Conservation (phyloP, 1,284 basidiomycete species). For the Boletus albobrunnescens region DNA sequence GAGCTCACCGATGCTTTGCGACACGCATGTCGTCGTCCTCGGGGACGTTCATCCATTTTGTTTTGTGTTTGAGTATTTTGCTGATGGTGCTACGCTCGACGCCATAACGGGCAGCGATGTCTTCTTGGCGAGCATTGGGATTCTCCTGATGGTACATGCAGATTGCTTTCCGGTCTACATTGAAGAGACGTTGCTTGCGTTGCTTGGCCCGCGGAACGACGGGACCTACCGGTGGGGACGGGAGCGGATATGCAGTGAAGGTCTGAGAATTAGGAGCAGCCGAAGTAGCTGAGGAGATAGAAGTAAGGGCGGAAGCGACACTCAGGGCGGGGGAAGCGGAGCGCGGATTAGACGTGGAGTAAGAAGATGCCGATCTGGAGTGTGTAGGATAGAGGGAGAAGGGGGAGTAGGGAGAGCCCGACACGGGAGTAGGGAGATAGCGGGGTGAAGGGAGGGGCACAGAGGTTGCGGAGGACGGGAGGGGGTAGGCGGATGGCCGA, state of each 20-base stretch:
- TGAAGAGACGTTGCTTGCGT: slow-evolving; percentile 68
- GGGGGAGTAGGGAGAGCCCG: slow-evolving; percentile 32
- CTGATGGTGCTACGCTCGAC: slow-evolving; percentile 92
- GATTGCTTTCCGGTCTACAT: slow-evolving; percentile 73
- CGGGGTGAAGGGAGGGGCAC: slow-evolving; percentile 30
- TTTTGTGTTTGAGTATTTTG: slow-evolving; percentile 85
- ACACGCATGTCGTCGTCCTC: slow-evolving; percentile 54
- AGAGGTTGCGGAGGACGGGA: slow-evolving; percentile 14
- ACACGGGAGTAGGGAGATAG: slow-evolving; percentile 33
- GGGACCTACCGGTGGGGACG: slow-evolving; percentile 27
- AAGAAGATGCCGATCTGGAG: slow-evolving; percentile 44
- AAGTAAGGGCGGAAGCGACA: slow-evolving; percentile 49
- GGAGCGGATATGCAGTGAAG: slow-evolving; percentile 30
- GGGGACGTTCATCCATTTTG: slow-evolving; percentile 72
- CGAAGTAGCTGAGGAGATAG: slow-evolving; percentile 43
- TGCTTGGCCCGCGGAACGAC: slow-evolving; percentile 45
- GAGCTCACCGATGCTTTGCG: slow-evolving; percentile 60
- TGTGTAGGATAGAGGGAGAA: slow-evolving; percentile 37
- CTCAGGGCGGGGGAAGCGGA: slow-evolving; percentile 61
- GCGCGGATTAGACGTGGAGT: slow-evolving; percentile 45
- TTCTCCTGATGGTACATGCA: slow-evolving; percentile 64
- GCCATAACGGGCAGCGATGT: slow-evolving; percentile 70
- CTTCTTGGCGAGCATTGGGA: slow-evolving; percentile 71
- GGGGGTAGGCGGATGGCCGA: slow-evolving; percentile 17
- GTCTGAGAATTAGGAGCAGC: slow-evolving; percentile 34